phyloP scores from a whole-genome alignment of 305 asterid genomes.

The Solanum hybrid region DNA sequence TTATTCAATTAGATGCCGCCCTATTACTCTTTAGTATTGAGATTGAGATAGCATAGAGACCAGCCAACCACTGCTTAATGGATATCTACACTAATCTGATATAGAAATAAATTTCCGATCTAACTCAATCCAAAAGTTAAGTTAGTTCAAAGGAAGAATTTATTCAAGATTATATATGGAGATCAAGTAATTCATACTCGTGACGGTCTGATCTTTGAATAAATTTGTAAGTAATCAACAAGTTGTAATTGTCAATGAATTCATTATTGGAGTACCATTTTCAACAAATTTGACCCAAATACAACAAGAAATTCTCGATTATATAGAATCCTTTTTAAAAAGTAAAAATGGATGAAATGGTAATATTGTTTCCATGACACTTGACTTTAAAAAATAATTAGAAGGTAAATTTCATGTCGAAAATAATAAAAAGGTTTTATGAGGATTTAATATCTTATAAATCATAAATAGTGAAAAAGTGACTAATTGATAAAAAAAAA shows the following conservation, averaged over 20 bases:
- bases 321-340: not conserved
- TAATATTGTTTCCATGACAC: not conserved
- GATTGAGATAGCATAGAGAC: not conserved
- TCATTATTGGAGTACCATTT: not conserved
- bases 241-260: not conserved
- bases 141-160: not conserved
- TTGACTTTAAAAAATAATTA: not conserved
- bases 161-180: not conserved
- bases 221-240: not conserved
- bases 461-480: not conserved
- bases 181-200: not conserved
- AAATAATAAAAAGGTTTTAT: not conserved
- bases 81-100: not conserved
- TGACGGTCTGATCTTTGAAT: not conserved
- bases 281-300: not conserved
- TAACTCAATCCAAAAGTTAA: not conserved
- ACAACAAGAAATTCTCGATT: not conserved
- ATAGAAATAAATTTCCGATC: rapidly evolving
- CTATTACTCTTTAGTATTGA: not conserved
- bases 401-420: not conserved
- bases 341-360: not conserved
- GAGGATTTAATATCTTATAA: not conserved
- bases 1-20: not conserved
- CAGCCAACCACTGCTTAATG: not conserved
- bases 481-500: not conserved